Evolutionary conservation across 495 filamentous ascomycete genomes (phyloP), one percentile per base, ranked within the genome.

Genomic region (Talaromyces liani): DNA sequence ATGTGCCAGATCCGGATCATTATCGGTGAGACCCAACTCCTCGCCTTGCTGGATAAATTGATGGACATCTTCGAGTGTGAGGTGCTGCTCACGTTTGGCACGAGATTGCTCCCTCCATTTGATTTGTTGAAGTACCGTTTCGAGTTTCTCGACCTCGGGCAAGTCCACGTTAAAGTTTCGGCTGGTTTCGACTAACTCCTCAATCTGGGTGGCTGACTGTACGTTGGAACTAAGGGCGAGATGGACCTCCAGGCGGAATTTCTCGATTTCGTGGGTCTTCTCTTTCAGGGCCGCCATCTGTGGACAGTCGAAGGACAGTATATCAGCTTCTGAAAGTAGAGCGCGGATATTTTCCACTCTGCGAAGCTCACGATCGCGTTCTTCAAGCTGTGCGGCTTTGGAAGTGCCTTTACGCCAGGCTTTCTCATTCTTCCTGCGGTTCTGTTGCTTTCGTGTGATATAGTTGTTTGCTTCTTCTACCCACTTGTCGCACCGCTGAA

Each of bases 401-500:
- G 88, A 86, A 72, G 85, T 89, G 64, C 86, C 85, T 70, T 83
- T 88, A 66, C 91, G 91, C 91, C 91, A 96, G 34, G 85, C 88
- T 71, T 93, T 95, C 70, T 97, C 93, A 74, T 90, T 97, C 77
- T 99, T 99, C 64, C 94, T 91, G 68, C 94, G 89, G 73, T 96
- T 96, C 76, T 97, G 93, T 78, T 98, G 94, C 79, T 99, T 99
- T 58, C 94, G 89, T 65, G 93, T 92, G 67, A 93, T 97, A 81
- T 94, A 99, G 73, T 92, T 96, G 66, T 89, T 92, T 63, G 94
- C 94, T 77, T 97, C 93, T 66, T 99, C 94, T 66, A 97, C 92
- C 91, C 95, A 96, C 73, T 96, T 93, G 76, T 96, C 94, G 79
- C 93, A 97, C 67, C 89, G 87, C 67, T 95, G 91, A 73, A 98